Base-by-base conservation (phyloP, 129 eudicot genomes). In the Lactuca saligna region DNA sequence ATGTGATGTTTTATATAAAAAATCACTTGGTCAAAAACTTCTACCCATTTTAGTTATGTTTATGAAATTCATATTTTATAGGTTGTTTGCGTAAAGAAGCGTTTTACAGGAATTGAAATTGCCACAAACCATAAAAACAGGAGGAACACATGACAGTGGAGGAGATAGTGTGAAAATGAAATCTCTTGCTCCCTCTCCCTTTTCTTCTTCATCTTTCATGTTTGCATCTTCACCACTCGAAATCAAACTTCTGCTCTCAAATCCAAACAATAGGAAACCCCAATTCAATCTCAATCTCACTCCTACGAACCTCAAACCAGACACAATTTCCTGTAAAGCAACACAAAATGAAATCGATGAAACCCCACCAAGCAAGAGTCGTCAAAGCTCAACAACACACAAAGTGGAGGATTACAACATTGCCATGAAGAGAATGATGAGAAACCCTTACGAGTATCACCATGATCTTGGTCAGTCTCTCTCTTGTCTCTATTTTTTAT, bases 381-480 rank as follows among this genome's bases (percentile, higher is more conserved):
- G 44, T 13, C 31, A 72, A 37, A 68, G 51, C 69, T 62, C 48
- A 38, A 56, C 89, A 50, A 74, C 5, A 60, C 75, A 66, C 66
- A 88, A 83, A 73, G 69, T 84, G 89, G 95, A 92, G 12, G 95
- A 88, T 17, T 92, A 92, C 63, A 92, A 92, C 61, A 76, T 64
- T 6, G 98, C 91, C 34, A 92, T 92, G 98, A 92, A 88, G 85
- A 82, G 78, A 20, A 80, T 88, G 96, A 92, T 92, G 98, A 84
- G 96, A 78, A 92, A 84, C 70, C 96, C 98, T 10, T 92, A 88
- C 59, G 98, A 92, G 17, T 92, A 92, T 82, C 98, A 92, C 70
- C 98, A 92, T 76, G 98, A 92, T 80, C 93, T 92, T 53, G 98
- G 98, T 92, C 70, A 16, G 84, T 87, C 15, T 61, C 63, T 17